A percentile compares a stretch with the other conserved stretches of the same genome.
phyloP scores from a whole-genome alignment of 2,329 filamentous ascomycete genomes.

The Delphinella strobiligena region DNA sequence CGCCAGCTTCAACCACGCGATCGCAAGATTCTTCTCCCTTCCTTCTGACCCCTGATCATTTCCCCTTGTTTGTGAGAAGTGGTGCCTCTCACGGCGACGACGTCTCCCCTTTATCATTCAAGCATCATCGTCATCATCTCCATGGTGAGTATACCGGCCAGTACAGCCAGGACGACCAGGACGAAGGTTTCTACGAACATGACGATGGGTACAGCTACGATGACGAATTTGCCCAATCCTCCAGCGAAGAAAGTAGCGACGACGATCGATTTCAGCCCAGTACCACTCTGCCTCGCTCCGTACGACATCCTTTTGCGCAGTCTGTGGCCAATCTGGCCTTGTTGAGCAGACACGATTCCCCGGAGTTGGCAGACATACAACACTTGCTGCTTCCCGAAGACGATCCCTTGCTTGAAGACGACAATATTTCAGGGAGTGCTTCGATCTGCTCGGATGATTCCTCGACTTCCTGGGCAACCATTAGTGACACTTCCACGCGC shows the following conservation, averaged over 20 bases:
- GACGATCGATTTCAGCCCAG: too few species aligned
- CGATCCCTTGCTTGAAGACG: slow-evolving; percentile 27
- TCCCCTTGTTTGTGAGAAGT: slow-evolving; percentile 17
- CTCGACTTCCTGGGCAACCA: slow-evolving; percentile 18
- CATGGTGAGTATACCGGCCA: slow-evolving; percentile 34
- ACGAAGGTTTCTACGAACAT: slow-evolving; percentile 10
- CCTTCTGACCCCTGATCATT: slow-evolving; percentile 26
- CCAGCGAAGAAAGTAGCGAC: too few species aligned
- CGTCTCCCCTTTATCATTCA: slow-evolving; percentile 14
- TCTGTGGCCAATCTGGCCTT: too few species aligned
- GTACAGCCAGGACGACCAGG: slow-evolving; percentile 9
- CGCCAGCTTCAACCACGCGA: slow-evolving; percentile 13
- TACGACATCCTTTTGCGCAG: background rate
- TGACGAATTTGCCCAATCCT: background rate
- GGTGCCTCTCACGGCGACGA: background rate
- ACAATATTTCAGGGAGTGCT: slow-evolving; percentile 6
- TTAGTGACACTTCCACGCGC: slow-evolving; percentile 13
- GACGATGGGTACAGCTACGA: slow-evolving; percentile 1
- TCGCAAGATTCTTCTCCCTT: slow-evolving; percentile 26
- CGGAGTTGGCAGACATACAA: slow-evolving; percentile 16
- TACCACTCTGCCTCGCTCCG: background rate
- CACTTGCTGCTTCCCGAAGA: slow-evolving; percentile 29
- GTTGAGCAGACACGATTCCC: background rate
- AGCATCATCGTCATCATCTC: slow-evolving; percentile 41
- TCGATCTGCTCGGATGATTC: slow-evolving; percentile 20